A percentile compares a stretch with the other conserved stretches of the same genome.
Evolutionary conservation across 768 basidiomycete genomes (phyloP).

Genomic region (Kwoniella pini): DNA sequence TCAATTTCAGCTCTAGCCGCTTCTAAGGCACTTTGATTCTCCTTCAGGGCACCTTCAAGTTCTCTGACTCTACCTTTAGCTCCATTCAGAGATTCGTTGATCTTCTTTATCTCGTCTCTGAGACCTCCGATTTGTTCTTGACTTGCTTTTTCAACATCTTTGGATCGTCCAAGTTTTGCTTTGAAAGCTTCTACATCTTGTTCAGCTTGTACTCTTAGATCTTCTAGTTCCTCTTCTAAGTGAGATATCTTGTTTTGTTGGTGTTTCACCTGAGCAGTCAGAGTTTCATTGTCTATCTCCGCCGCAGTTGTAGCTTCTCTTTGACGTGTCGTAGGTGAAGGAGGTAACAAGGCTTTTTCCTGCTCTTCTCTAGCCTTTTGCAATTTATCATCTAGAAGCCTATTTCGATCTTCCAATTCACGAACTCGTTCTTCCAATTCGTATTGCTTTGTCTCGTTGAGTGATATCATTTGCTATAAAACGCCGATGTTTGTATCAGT

Average conservation of each 20-base stretch:
- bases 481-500: conserved; percentile 13
- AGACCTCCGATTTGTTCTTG: conserved; percentile 71
- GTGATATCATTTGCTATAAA: conserved; percentile 81
- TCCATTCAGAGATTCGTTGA: conserved; percentile 68
- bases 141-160: conserved; percentile 65
- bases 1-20: conserved; percentile 90
- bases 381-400: conserved; percentile 43
- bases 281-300: conserved; percentile 91
- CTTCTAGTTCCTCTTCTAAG: conserved; percentile 84
- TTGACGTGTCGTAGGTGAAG: conserved; percentile 14
- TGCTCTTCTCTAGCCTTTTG: conserved; percentile 37
- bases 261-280: conserved; percentile 86
- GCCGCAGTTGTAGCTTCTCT: conserved; percentile 66
- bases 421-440: conserved; percentile 64
- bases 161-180: conserved; percentile 34
- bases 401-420: conserved; percentile 43
- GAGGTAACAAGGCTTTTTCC: conserved; percentile 23
- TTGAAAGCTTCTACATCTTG: conserved; percentile 59
- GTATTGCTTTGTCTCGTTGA: conserved; percentile 81
- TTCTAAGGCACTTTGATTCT: conserved; percentile 83
- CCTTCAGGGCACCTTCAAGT: conserved; percentile 82
- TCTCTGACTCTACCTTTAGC: conserved; percentile 74
- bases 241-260: conserved; percentile 71
- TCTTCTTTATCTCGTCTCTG: conserved; percentile 69
- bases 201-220: conserved; percentile 65